phyloP scores from a whole-genome alignment of 1,284 basidiomycete genomes.

The Rhodotorula mucilaginosa region DNA sequence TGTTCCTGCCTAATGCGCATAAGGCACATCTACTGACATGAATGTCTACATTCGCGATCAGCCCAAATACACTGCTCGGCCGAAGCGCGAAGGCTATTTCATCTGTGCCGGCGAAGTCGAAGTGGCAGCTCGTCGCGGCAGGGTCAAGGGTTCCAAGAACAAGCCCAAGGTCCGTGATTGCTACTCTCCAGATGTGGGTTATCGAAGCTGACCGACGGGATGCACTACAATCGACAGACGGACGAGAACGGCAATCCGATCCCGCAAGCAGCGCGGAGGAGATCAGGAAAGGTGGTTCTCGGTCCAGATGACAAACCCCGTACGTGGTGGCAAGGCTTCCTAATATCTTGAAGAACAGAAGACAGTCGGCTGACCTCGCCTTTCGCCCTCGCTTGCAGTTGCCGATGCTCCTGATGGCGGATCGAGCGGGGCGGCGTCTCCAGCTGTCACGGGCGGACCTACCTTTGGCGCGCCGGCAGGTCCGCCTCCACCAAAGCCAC shows the following conservation, averaged over 20 bases:
- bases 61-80: constrained; percentile 29
- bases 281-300: constrained; percentile 18
- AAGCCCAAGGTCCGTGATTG: constrained; percentile 25
- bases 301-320: constrained; percentile 24
- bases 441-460: not conserved
- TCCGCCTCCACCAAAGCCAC: constrained; percentile 47
- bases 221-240: not conserved
- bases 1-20: not conserved
- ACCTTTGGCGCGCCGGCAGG: not conserved
- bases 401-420: not conserved
- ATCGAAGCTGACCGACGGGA: not conserved
- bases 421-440: constrained; percentile 17
- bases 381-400: constrained; percentile 6
- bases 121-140: constrained; percentile 49
- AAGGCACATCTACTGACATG: not conserved
- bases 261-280: constrained; percentile 6
- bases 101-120: constrained; percentile 74
- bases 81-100: constrained; percentile 35
- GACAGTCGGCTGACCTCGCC: not conserved
- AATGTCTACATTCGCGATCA: not conserved
- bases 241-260: constrained; percentile 36
- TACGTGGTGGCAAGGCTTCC: not conserved
- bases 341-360: not conserved
- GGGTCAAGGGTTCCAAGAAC: constrained; percentile 37
- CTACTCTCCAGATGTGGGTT: rapidly evolving